Conservation (phyloP, 1,139 yeast species). For the Zygosaccharomyces sapae region DNA sequence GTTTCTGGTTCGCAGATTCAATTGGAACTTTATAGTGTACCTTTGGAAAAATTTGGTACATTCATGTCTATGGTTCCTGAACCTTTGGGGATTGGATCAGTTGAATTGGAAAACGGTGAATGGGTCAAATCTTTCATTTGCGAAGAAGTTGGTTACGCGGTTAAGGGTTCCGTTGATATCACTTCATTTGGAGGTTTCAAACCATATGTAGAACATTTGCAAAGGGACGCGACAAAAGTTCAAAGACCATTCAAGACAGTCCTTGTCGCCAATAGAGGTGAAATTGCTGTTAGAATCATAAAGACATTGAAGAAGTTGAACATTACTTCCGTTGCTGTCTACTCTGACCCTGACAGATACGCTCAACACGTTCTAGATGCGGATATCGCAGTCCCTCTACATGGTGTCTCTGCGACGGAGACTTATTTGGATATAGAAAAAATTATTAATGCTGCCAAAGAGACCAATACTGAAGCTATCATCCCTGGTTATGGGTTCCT, state of each 20-base stretch:
- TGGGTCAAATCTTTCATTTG: constrained; percentile 91
- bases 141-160: constrained; percentile 78
- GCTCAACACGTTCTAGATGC: constrained; percentile 82
- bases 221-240: constrained; percentile 12
- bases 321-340: constrained; percentile 78
- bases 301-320: constrained; percentile 76
- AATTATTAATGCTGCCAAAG: constrained; percentile 78
- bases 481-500: constrained; percentile 97
- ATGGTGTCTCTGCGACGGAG: constrained; percentile 85
- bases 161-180: constrained; percentile 70
- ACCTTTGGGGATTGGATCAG: constrained; percentile 92
- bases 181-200: constrained; percentile 91
- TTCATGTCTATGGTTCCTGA: constrained; percentile 86
- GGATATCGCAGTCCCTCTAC: constrained; percentile 72
- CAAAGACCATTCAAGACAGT: constrained; percentile 73
- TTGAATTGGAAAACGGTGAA: constrained; percentile 71
- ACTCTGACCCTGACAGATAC: constrained; percentile 84
- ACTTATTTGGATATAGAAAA: constrained; percentile 84
- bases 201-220: constrained; percentile 49
- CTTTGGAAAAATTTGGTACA: constrained; percentile 69
- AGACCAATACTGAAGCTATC: constrained; percentile 81
- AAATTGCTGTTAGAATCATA: constrained; percentile 91
- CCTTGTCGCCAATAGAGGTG: constrained; percentile 95
- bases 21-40: constrained; percentile 79
- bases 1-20: constrained; percentile 57